Evolutionary conservation across 148 eudicot species (phyloP), one percentile per base, ranked within the genome.

Genomic region (Cornus suecica): DNA sequence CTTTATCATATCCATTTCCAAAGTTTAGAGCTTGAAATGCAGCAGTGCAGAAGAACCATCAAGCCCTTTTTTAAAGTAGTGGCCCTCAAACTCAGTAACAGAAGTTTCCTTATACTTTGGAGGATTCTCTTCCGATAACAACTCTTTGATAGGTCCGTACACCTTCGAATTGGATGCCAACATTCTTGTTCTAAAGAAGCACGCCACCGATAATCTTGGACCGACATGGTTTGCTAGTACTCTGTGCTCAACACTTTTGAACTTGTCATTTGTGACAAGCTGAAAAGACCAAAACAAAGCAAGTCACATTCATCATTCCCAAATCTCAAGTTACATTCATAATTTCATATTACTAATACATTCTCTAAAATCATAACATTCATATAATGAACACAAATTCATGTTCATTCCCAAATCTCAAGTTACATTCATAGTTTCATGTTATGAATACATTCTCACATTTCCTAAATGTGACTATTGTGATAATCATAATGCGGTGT

Each of bases 61-160:
- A 16, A 77, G 82, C 3, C 87, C 89, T 82, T 79, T 87, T 23
- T 52, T 65, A 20, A 10, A 52, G 63, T 13, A 30, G 26, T 77
- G 76, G 15, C 67, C 31, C 56, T 65, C 61, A 71, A 66, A 84
- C 3, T 84, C 85, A 30, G 54, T 42, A 0, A 80, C 63, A 7
- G 85, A 79, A 0, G 79, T 23, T 13, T 82, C 78, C 54, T 69
- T 68, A 65, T 82, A 86, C 18, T 67, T 78, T 23, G 87, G 87
- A 15, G 78, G 85, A 41, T 80, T 80, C 9, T 68, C 80, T 31
- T 84, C 78, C 1, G 85, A 77, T n/a, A 84, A 25, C 23, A 86
- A 68, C 71, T 86, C 87, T 34, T 81, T 80, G n/a, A 86, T 81
- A 45, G 75, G 75, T 6, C 67, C 75, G 60, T 73, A 73, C n/a